Percentiles rank a stretch among this genome's conserved stretches.
Evolutionary conservation across 305 asterid genomes (phyloP).

Genomic region (Rubia balearica): DNA sequence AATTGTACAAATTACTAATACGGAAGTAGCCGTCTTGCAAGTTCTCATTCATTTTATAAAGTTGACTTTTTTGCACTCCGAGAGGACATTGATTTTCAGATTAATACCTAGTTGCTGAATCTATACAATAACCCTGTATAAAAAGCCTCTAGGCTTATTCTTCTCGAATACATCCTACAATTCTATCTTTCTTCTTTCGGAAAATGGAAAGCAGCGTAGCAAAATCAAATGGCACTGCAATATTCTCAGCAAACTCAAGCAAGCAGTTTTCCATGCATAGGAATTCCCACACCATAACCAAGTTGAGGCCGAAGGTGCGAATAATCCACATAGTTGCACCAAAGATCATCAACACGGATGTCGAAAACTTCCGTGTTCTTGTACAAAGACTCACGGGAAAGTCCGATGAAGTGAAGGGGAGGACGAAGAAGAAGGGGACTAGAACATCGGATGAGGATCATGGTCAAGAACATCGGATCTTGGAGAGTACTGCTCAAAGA

Average conservation of each 20-base stretch:
- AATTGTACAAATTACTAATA: not conserved
- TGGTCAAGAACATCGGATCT: not conserved
- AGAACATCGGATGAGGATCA: not conserved
- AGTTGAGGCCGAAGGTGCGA: conserved; percentile 61
- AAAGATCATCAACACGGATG: conserved; percentile 57
- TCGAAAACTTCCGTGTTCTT: conserved; percentile 49
- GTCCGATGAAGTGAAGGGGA: conserved; percentile 20
- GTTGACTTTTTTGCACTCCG: not conserved
- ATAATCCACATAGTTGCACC: conserved; percentile 70
- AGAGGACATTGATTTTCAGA: not conserved
- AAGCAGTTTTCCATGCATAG: conserved; percentile 30
- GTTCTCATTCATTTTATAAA: not conserved
- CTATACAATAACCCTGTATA: not conserved
- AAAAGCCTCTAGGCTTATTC: conserved; percentile 13
- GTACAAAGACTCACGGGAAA: conserved; percentile 81
- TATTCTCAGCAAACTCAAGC: conserved; percentile 26
- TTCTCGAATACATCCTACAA: not conserved
- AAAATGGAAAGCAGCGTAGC: conserved; percentile 34
- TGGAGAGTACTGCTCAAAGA: too few relatives aligned
- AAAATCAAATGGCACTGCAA: conserved; percentile 21
- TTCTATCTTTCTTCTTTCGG: not conserved
- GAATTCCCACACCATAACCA: conserved; percentile 41
- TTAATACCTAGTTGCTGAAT: conserved; percentile 13
- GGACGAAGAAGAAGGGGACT: conserved; percentile 9
- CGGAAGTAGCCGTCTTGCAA: not conserved